phyloP scores from a whole-genome alignment of 768 basidiomycete species.

The Russula virescens region DNA sequence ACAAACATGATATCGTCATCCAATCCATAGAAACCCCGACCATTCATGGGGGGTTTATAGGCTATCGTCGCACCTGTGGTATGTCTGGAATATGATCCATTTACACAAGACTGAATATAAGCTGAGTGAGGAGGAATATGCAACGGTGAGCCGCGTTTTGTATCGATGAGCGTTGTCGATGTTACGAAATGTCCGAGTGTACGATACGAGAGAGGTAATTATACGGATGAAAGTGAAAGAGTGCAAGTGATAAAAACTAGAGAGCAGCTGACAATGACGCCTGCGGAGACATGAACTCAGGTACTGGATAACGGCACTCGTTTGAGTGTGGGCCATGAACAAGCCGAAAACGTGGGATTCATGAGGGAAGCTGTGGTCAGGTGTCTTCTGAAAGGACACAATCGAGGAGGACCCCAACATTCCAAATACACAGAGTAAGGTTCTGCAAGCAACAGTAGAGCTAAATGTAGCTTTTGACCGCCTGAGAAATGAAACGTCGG shows the following conservation, averaged over 20 bases:
- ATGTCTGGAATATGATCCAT: constrained; percentile 14
- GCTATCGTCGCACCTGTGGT: neutral
- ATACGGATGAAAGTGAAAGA: neutral
- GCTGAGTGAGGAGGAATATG: constrained; percentile 16
- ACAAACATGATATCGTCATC: neutral
- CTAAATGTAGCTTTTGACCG: constrained; percentile 84
- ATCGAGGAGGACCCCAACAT: constrained; percentile 88
- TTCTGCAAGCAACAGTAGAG: constrained; percentile 94
- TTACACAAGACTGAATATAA: constrained; percentile 18
- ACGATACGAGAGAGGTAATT: neutral
- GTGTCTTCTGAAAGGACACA: constrained; percentile 83
- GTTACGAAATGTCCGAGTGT: neutral
- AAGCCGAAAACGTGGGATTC: constrained; percentile 30
- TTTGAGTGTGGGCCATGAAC: neutral
- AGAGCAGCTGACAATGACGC: constrained; percentile 13
- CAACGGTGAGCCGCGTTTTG: neutral
- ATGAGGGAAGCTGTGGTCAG: constrained; percentile 77
- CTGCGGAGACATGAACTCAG: constrained; percentile 21
- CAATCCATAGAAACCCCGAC: neutral
- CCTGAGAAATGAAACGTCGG: constrained; percentile 41
- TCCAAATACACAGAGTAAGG: constrained; percentile 90
- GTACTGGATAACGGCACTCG: constrained; percentile 3
- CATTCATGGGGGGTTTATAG: neutral
- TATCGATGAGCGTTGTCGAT: neutral
- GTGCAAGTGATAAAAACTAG: constrained; percentile 1